Evolutionary conservation across 306 rosid species (phyloP).

Genomic region (Malus fusca): DNA sequence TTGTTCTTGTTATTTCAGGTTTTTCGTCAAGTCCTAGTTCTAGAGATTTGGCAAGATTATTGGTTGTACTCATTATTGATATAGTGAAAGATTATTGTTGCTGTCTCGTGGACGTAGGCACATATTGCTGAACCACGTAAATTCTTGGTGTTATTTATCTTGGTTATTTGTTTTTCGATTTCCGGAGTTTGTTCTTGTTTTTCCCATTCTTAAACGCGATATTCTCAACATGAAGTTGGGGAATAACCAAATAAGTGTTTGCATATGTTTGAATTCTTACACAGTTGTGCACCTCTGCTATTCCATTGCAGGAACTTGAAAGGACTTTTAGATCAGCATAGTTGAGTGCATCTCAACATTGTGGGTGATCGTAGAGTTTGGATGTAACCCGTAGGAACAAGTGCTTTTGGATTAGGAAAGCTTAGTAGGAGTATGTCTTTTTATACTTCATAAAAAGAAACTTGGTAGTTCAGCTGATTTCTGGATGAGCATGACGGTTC

Average conservation of each 20-base stretch:
- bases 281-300: slow-evolving; percentile 11
- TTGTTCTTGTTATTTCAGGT: too few species aligned
- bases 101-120: too few species aligned
- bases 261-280: slow-evolving; percentile 11
- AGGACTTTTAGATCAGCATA: slow-evolving; percentile 32
- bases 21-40: too few species aligned
- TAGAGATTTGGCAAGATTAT: too few species aligned
- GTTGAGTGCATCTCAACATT: slow-evolving; percentile 20
- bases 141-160: too few species aligned
- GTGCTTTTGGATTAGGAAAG: background rate
- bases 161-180: too few species aligned
- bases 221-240: background rate
- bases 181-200: too few species aligned
- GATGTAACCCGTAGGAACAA: slow-evolving; percentile 7
- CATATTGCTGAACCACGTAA: too few species aligned
- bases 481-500: background rate
- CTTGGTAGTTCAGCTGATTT: background rate
- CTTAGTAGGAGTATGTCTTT: slow-evolving; percentile 4
- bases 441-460: slow-evolving; percentile 1
- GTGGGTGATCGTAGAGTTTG: slow-evolving; percentile 17
- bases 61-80: too few species aligned
- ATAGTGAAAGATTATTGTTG: too few species aligned
- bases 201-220: too few species aligned
- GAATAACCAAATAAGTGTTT: background rate
- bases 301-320: slow-evolving; percentile 75